Evolutionary conservation across 495 filamentous ascomycete genomes (phyloP).

Genomic region (Hypomontagnella submonticulosa): DNA sequence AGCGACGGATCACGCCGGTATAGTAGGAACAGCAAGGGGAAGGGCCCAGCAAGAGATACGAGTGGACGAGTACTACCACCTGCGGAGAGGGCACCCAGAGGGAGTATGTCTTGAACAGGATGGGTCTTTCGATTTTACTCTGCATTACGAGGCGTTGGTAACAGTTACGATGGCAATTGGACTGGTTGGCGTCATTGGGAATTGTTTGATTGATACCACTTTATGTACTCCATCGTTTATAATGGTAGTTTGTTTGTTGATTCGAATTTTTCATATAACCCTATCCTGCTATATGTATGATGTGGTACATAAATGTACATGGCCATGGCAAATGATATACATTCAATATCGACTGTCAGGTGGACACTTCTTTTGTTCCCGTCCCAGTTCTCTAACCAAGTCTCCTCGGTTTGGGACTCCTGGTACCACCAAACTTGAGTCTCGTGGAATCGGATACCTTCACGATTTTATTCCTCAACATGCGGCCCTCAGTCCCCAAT

Average conservation of each 20-base stretch:
- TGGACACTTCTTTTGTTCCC: slow-evolving; percentile 11
- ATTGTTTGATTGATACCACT: slow-evolving; percentile 42
- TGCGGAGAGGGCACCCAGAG: slow-evolving; percentile 55
- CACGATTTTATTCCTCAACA: slow-evolving; percentile 73
- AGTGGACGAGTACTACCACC: slow-evolving; percentile 54
- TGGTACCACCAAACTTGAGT: slow-evolving; percentile 95
- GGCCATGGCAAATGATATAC: slow-evolving; percentile 26
- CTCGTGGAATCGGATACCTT: slow-evolving; percentile 85
- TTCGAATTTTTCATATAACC: slow-evolving; percentile 11
- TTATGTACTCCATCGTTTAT: slow-evolving; percentile 13
- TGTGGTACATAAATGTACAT: slow-evolving; percentile 39
- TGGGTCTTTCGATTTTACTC: slow-evolving; percentile 38
- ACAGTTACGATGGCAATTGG: slow-evolving; percentile 21
- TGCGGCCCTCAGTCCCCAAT: slow-evolving; percentile 82
- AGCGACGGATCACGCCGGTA: slow-evolving; percentile 45
- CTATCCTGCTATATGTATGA: background rate
- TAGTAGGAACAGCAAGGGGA: slow-evolving; percentile 48
- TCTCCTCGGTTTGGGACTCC: slow-evolving; percentile 82
- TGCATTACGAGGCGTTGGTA: slow-evolving; percentile 44
- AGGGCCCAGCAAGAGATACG: slow-evolving; percentile 49
- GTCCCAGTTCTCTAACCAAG: slow-evolving; percentile 67
- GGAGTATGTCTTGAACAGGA: slow-evolving; percentile 42
- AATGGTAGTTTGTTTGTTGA: slow-evolving; percentile 1
- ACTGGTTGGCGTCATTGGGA: slow-evolving; percentile 37
- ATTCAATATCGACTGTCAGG: slow-evolving; percentile 30